Evolutionary conservation across 257 asterid species (phyloP).

Genomic region (Solanum microdontum): DNA sequence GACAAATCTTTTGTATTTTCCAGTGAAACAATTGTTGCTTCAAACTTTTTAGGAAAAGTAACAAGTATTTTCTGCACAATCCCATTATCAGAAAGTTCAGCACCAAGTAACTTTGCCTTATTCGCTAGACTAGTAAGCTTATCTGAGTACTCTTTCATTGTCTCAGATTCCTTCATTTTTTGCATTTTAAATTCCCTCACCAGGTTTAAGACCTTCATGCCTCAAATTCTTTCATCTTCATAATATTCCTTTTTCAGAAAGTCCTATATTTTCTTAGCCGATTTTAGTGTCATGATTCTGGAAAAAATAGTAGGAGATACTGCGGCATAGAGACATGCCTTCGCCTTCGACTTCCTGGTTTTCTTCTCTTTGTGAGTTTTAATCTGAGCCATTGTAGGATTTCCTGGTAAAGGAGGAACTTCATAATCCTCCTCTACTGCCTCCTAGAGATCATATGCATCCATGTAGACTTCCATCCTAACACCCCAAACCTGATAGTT

Average conservation of each 20-base stretch:
- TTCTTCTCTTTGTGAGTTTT: too few species aligned
- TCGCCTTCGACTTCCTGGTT: too few species aligned
- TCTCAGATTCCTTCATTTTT: background rate
- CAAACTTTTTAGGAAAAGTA: background rate
- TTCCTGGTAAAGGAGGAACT: too few species aligned
- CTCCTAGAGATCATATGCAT: background rate
- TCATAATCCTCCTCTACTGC: too few species aligned
- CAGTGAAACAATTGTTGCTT: too few species aligned
- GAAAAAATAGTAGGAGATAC: too few species aligned
- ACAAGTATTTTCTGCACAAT: background rate
- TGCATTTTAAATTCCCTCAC: background rate
- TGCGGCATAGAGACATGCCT: too few species aligned
- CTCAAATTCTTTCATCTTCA: background rate
- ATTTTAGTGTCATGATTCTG: background rate
- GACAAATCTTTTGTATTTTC: background rate
- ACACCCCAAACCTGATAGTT: too few species aligned
- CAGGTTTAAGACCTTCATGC: too few species aligned
- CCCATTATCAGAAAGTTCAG: too few species aligned
- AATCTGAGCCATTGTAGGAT: too few species aligned
- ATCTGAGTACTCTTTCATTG: background rate
- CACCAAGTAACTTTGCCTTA: background rate
- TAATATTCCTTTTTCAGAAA: too few species aligned
- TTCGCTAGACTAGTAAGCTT: background rate
- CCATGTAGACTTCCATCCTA: background rate
- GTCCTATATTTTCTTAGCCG: background rate